Evolutionary conservation across 208 protist genomes (phyloP).

Genomic region (Crithidia thermophila): DNA sequence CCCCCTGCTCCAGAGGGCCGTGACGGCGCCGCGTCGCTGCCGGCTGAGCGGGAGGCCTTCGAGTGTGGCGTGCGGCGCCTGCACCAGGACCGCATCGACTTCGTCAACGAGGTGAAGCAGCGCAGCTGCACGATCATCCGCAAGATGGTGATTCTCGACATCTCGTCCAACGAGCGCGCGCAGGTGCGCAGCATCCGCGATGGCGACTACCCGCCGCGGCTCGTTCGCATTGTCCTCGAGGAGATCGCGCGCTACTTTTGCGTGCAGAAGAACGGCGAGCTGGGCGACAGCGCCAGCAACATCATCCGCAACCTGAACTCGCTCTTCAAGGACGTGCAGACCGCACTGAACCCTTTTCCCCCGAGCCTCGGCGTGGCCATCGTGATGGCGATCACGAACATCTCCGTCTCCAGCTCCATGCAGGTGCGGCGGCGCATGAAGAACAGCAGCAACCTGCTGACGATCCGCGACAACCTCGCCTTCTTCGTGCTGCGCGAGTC

Average conservation of each 20-base stretch:
- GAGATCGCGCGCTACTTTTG: conserved; percentile 70
- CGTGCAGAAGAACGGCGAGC: conserved; percentile 39
- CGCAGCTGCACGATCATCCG: conserved; percentile 65
- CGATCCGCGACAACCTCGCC: conserved; percentile 72
- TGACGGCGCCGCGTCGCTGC: neutral
- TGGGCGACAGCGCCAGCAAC: conserved; percentile 53
- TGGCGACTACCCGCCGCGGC: conserved; percentile 38
- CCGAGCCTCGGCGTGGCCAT: conserved; percentile 68
- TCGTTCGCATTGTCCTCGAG: conserved; percentile 75
- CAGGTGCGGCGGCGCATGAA: conserved; percentile 89
- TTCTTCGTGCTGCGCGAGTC: conserved; percentile 62
- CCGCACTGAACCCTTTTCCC: conserved; percentile 60
- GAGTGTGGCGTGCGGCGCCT: conserved; percentile 18
- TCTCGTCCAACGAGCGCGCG: conserved; percentile 64
- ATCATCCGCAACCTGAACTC: conserved; percentile 79
- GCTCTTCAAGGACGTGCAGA: conserved; percentile 68
- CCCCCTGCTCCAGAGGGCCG: neutral
- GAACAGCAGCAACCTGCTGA: conserved; percentile 75
- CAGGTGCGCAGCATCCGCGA: conserved; percentile 52
- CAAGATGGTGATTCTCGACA: conserved; percentile 75
- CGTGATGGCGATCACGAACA: conserved; percentile 76
- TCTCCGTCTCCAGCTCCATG: conserved; percentile 88
- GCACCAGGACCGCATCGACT: conserved; percentile 33
- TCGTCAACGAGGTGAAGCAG: conserved; percentile 44
- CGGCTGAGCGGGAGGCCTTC: neutral